A percentile compares a stretch with the other conserved stretches of the same genome.
These are phyloP conservation scores for Endotrypanum monterogeii DNA, from an alignment of 208 protist species.

Conservation along the genomic window DNA sequence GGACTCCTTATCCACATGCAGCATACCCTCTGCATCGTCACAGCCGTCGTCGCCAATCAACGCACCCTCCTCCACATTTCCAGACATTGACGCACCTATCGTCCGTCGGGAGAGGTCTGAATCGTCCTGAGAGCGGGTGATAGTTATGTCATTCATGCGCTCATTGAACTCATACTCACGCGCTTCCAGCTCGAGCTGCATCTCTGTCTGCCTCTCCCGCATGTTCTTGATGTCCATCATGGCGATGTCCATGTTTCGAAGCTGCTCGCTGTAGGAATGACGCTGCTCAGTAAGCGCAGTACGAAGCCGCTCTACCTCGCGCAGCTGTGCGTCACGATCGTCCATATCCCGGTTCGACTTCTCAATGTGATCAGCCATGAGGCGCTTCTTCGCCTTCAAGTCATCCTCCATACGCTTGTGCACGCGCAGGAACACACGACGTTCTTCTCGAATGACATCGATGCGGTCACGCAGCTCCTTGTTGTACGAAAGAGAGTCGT, in stretches of 20 bases:
- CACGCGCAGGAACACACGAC: conserved; percentile 96
- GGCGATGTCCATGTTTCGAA: conserved; percentile 75
- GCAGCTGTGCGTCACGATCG: conserved; percentile 90
- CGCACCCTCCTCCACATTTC: conserved; percentile 14
- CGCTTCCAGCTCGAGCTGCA: conserved; percentile 85
- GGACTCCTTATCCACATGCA: conserved; percentile 52
- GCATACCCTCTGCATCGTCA: conserved; percentile 34
- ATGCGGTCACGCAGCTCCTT: conserved; percentile 95
- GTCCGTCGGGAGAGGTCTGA: conserved; percentile 5
- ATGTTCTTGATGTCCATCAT: conserved; percentile 91
- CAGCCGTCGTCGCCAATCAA: conserved; percentile 32
- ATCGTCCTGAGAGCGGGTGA: conserved; percentile 14
- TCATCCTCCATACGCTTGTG: conserved; percentile 96
- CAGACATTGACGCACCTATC: conserved; percentile 9
- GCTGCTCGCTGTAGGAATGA: conserved; percentile 72
- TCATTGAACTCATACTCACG: conserved; percentile 81
- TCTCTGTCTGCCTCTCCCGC: conserved; percentile 81
- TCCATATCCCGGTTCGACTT: conserved; percentile 95
- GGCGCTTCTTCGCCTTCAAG: conserved; percentile 90
- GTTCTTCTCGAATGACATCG: conserved; percentile 95
- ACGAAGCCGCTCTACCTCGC: conserved; percentile 84
- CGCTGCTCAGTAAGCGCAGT: conserved; percentile 78
- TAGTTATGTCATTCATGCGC: conserved; percentile 39
- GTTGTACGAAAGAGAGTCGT: conserved; percentile 95
- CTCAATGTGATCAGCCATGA: conserved; percentile 96